phyloP scores from a whole-genome alignment of 2,329 filamentous ascomycete genomes.

The Fusarium sp. region DNA sequence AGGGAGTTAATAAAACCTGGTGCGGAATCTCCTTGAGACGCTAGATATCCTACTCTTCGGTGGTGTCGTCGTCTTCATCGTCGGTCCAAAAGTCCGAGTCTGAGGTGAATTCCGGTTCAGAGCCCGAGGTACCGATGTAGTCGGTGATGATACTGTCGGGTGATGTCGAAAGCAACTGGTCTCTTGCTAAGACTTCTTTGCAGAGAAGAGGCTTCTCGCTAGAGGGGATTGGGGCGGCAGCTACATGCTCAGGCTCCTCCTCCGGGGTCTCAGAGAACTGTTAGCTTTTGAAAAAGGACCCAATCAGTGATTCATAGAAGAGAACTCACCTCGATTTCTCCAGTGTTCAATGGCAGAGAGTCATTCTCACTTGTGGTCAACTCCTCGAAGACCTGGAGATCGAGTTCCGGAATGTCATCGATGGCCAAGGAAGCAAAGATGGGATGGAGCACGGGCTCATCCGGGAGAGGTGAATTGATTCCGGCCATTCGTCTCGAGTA shows the following conservation, averaged over 20 bases:
- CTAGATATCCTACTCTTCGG: constrained; percentile 38
- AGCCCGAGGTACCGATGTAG: constrained; percentile 39
- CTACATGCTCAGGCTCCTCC: not conserved
- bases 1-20: not conserved
- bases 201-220: constrained; percentile 15
- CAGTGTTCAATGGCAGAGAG: not conserved
- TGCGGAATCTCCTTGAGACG: not conserved
- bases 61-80: constrained; percentile 42
- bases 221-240: not conserved
- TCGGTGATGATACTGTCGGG: constrained; percentile 26
- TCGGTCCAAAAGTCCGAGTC: constrained; percentile 41
- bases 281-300: constrained; percentile 5
- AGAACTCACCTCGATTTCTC: constrained; percentile 19
- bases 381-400: constrained; percentile 1
- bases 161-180: constrained; percentile 1
- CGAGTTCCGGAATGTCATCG: constrained; percentile 12
- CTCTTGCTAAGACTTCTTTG: constrained; percentile 9
- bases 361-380: not conserved
- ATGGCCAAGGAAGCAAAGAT: not conserved
- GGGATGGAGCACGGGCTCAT: constrained; percentile 12
- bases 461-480: not conserved
- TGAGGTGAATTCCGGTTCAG: constrained; percentile 37
- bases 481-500: constrained; percentile 16
- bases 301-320: not conserved
- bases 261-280: not conserved